Evolutionary conservation across 306 rosid species (phyloP), one percentile per base, ranked within the genome.

Genomic region (Lathyrus sativus): DNA sequence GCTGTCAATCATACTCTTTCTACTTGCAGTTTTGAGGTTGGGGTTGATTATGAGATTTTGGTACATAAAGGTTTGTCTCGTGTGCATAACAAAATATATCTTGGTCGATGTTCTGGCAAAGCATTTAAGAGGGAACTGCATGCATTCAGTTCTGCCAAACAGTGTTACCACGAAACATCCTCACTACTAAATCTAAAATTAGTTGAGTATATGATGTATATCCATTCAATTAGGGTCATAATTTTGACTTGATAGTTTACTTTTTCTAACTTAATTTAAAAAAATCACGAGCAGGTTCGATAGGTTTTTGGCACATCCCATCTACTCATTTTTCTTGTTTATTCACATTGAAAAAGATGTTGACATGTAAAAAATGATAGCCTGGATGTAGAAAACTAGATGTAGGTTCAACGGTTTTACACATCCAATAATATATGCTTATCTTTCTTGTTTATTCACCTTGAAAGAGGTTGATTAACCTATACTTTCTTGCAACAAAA

Each of bases 31-130:
- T 54, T 41, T 49, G 28, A 43, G 17, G 73, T 3, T 29, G 39
- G 46, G 59, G 78, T 5, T 37, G 9, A 29, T 45, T 15, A 11
- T 12, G 65, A 50, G 56, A 65, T 57, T 57, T 57, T 65, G 48
- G 58, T 17, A 43, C 28, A 59, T 5, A 35, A 59, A 59, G 65
- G 65, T 59, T 72, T 65, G 31, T 33, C 49, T 11, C 37, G 11
- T 57, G 66, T 38, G 19, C 31, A 65, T 33, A 8, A 35, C 45
- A 79, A 74, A 74, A 65, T 65, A 79, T 65, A 24, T 24, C 49
- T 65, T 29, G 33, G 5, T 15, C 7, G 38, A 48, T 50, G 59
- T 50, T 49, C 37, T 42, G 53, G 45, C 57, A 43, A 24, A 22
- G 55, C 70, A 80, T 71, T 71, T 13, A 75, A 50, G 38, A 22